These are phyloP conservation scores for Aspergillus udagawae DNA, from an alignment of 2,329 filamentous ascomycete genomes.

Conservation along the genomic window DNA sequence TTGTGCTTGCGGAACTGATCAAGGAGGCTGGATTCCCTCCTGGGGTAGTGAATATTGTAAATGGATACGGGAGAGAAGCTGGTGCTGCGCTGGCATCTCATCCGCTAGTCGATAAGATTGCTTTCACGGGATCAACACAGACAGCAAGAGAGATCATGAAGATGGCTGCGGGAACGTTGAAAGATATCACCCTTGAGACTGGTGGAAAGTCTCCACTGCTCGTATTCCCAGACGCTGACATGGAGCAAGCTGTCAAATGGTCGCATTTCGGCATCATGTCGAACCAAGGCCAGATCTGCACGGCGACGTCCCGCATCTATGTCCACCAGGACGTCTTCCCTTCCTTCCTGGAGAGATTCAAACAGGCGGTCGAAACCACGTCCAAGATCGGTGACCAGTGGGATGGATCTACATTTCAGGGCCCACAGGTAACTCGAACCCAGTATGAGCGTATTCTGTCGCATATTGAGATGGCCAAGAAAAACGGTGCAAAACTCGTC, in stretches of 20 bases:
- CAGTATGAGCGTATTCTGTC: slow-evolving; percentile 53
- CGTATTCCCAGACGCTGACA: slow-evolving; percentile 62
- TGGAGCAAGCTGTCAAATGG: slow-evolving; percentile 68
- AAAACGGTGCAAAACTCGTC: slow-evolving; percentile 63
- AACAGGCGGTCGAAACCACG: slow-evolving; percentile 26
- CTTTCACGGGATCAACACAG: slow-evolving; percentile 34
- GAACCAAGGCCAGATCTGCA: slow-evolving; percentile 35
- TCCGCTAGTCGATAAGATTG: slow-evolving; percentile 32
- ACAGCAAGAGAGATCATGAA: slow-evolving; percentile 35
- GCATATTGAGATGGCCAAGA: slow-evolving; percentile 68
- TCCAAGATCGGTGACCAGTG: slow-evolving; percentile 36
- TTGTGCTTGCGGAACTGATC: slow-evolving; percentile 30
- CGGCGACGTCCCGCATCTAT: slow-evolving; percentile 44
- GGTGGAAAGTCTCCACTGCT: slow-evolving; percentile 64
- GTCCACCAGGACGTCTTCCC: slow-evolving; percentile 51
- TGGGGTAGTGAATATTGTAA: slow-evolving; percentile 33
- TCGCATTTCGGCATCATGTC: slow-evolving; percentile 54
- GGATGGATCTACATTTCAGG: slow-evolving; percentile 34
- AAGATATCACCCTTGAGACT: slow-evolving; percentile 39
- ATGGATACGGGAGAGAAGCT: slow-evolving; percentile 28
- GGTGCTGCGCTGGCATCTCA: slow-evolving; percentile 29
- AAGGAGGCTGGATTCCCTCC: slow-evolving; percentile 33
- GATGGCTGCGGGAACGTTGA: slow-evolving; percentile 32
- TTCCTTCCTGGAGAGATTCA: slow-evolving; percentile 29
- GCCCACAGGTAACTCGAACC: slow-evolving; percentile 33